Evolutionary conservation across 2,329 filamentous ascomycete genomes (phyloP).

Genomic region (Cryphonectria radicalis): DNA sequence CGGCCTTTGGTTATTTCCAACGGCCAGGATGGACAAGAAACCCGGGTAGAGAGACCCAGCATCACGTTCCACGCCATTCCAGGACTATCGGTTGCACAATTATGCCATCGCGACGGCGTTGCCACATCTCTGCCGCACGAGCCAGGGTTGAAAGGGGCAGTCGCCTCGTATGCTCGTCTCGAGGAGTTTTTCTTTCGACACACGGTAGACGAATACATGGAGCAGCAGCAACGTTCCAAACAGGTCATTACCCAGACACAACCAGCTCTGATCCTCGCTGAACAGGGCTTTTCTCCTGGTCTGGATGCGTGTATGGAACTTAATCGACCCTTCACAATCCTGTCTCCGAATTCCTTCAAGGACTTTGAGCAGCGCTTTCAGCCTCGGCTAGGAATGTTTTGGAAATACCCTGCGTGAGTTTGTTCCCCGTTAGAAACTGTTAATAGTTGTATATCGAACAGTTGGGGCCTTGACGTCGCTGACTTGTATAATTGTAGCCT

Average conservation of each 20-base stretch:
- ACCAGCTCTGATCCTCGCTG: constrained; percentile 11
- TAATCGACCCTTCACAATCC: background rate
- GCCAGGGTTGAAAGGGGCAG: constrained; percentile 16
- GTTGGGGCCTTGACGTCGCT: background rate
- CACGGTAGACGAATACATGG: constrained; percentile 19
- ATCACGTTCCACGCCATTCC: constrained; percentile 19
- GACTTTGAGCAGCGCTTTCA: constrained; percentile 18
- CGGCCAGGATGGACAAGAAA: background rate
- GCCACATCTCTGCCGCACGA: constrained; percentile 2
- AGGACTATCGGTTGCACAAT: constrained; percentile 13
- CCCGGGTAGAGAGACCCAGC: constrained; percentile 1
- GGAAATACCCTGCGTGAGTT: constrained; percentile 21
- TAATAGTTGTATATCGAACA: background rate
- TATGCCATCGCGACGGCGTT: constrained; percentile 16
- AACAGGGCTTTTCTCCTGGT: constrained; percentile 13
- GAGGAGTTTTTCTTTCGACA: constrained; percentile 13
- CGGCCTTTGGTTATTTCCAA: constrained; percentile 2
- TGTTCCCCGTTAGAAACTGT: background rate
- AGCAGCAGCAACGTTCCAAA: constrained; percentile 8
- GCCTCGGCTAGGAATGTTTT: constrained; percentile 8
- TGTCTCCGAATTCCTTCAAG: constrained; percentile 21
- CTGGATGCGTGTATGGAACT: constrained; percentile 12
- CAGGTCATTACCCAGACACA: background rate
- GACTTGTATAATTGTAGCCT: background rate
- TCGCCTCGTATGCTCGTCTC: constrained; percentile 14